Evolutionary conservation across 495 filamentous ascomycete species (phyloP).

Genomic region (Glarea lozoyensis): DNA sequence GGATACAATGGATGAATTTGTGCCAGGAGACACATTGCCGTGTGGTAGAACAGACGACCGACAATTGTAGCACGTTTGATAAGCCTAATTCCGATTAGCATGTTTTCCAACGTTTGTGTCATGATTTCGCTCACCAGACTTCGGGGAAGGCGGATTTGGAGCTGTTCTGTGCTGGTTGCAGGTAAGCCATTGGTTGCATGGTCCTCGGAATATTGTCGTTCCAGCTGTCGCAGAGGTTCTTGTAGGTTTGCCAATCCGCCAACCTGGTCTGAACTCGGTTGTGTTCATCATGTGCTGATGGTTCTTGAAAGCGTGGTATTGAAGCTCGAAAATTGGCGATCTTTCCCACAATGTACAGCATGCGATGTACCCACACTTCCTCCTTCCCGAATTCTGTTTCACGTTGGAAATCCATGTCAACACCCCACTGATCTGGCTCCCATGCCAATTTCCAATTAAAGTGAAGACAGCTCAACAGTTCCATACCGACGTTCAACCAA

Average conservation of each 20-base stretch:
- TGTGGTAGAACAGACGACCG: conserved; percentile 87
- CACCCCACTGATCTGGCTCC: conserved; percentile 86
- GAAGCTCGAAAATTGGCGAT: conserved; percentile 73
- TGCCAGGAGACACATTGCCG: conserved; percentile 67
- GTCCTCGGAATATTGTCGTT: conserved; percentile 65
- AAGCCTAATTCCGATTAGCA: conserved; percentile 45
- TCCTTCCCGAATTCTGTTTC: conserved; percentile 42
- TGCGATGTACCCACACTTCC: conserved; percentile 85
- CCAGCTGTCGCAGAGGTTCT: conserved; percentile 72
- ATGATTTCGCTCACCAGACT: conserved; percentile 55
- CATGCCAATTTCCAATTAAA: conserved; percentile 85
- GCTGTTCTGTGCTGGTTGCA: conserved; percentile 58
- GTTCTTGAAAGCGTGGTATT: conserved; percentile 49
- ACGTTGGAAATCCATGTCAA: conserved; percentile 53
- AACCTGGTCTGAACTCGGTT: conserved; percentile 53
- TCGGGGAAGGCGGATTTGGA: conserved; percentile 75
- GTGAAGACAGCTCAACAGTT: conserved; percentile 76
- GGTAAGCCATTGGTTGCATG: conserved; percentile 78
- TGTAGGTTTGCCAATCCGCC: conserved; percentile 70
- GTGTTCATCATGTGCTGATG: conserved; percentile 51
- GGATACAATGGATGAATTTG: conserved; percentile 61
- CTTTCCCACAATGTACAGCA: conserved; percentile 86
- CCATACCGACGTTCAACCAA: conserved; percentile 88
- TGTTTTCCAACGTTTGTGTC: background rate
- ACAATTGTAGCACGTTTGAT: conserved; percentile 74